Evolutionary conservation across 169 alveolate genomes (phyloP).

Genomic region (Eimeria maxima): DNA sequence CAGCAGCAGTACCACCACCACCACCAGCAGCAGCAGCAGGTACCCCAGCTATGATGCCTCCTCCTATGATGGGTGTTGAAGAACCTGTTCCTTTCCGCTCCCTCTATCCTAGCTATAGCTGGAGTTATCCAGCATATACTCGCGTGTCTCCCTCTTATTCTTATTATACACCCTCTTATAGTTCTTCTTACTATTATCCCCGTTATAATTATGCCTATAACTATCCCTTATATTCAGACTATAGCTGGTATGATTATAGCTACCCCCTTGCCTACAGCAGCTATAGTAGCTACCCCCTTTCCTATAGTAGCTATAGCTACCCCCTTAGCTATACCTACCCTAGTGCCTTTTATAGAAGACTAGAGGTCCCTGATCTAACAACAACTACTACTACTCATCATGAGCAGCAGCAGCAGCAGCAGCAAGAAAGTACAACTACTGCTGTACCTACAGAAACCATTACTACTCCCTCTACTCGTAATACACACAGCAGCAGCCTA

Average conservation of each 20-base stretch:
- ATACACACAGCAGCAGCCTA: not conserved
- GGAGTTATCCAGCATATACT: not conserved
- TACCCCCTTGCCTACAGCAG: not conserved
- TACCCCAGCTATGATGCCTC: not conserved
- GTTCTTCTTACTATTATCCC: not conserved
- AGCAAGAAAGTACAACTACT: not conserved
- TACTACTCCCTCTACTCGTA: not conserved
- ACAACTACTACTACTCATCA: not conserved
- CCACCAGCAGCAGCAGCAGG: not conserved
- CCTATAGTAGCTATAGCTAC: slow-evolving; percentile 7
- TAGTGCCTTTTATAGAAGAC: not conserved
- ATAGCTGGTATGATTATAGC: too few species aligned
- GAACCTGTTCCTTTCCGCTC: not conserved
- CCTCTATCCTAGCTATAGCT: not conserved
- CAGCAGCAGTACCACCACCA: not conserved
- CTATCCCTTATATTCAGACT: not conserved
- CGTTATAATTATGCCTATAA: not conserved
- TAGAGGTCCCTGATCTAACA: not conserved
- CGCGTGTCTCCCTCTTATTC: not conserved
- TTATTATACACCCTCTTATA: not conserved
- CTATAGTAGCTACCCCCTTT: not conserved
- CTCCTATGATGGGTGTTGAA: not conserved
- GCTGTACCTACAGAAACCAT: too few species aligned
- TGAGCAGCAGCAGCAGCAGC: not conserved
- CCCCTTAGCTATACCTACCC: slow-evolving; percentile 13